Evolutionary conservation across 768 basidiomycete species (phyloP), one percentile per base, ranked within the genome.

Genomic region (Amanita fuliginea): DNA sequence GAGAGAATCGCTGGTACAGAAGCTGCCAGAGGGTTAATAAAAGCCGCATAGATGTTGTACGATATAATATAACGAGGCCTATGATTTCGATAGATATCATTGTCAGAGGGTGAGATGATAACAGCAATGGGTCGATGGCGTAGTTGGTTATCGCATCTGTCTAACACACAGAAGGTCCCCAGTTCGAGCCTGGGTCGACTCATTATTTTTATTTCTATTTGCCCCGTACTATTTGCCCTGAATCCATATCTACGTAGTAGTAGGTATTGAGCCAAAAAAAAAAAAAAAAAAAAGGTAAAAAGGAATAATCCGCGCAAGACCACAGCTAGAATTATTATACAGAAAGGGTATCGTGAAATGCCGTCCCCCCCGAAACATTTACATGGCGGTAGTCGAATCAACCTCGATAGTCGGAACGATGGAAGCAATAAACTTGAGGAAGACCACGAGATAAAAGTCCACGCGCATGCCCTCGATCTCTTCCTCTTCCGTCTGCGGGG

Each of bases 321-420:
- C 11, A 47, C 35, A 47, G 24, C 46, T 28, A 47, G 22, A 6
- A 19, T 14, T 36, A 28, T 28, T 30, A 46, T 46, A 46, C 18
- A 22, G 14, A 47, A 35, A 47, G 56, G 58, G 57, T 57, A 61
- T 63, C 53, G 40, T 39, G 44, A 41, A n/a, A 10, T 18, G 8
- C 34, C 21, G 10, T 21, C 32, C 44, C 32, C 44, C 42, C 19
- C 49, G 46, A 42, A 22, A 49, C 36, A 13, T 35, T 35, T 58
- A 83, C 64, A 83, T 81, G 40, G 81, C 73, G 18, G 89, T 86
- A 43, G 90, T 94, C 56, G 91, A 90, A 65, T 94, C 90, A 37
- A 98, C 92, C 69, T 97, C 95, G 63, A 98, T 97, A 43, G 94
- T 96, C n/a, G 93, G 94, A 39, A 96, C 91, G 65, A 96, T 95